Conservation (phyloP, 2,329 filamentous ascomycete species). For the Penicillium concentricum region DNA sequence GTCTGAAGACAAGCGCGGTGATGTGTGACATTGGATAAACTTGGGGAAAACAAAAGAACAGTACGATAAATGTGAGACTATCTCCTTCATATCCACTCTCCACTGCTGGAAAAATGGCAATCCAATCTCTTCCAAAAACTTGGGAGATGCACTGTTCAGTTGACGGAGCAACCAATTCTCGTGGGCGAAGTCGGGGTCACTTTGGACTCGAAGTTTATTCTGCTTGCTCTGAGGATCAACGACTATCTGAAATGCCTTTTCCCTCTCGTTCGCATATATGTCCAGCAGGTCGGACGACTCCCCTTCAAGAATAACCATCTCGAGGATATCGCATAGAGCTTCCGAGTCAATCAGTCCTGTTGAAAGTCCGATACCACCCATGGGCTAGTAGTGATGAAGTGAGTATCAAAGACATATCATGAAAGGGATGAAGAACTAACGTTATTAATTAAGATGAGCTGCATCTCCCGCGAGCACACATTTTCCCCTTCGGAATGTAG, state of each 20-base stretch:
- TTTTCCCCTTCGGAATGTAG: neutral
- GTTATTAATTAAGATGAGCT: neutral
- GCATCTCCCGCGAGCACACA: neutral
- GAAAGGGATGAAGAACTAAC: neutral
- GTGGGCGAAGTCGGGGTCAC: neutral
- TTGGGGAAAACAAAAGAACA: neutral
- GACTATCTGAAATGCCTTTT: neutral
- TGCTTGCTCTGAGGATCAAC: neutral
- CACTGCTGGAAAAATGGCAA: neutral
- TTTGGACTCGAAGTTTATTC: neutral
- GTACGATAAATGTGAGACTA: neutral
- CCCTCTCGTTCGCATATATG: neutral
- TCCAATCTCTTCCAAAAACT: neutral
- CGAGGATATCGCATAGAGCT: neutral
- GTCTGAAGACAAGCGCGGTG: neutral
- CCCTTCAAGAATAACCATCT: neutral
- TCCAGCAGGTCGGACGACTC: neutral
- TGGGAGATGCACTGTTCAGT: neutral
- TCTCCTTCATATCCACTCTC: neutral
- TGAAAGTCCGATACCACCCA: neutral
- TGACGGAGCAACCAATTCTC: neutral
- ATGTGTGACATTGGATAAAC: neutral
- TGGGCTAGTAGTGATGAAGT: neutral
- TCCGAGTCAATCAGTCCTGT: neutral
- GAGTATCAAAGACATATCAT: neutral